Evolutionary conservation across 192 early-diverging fungal species (phyloP).

Genomic region (Coemansia sp.): DNA sequence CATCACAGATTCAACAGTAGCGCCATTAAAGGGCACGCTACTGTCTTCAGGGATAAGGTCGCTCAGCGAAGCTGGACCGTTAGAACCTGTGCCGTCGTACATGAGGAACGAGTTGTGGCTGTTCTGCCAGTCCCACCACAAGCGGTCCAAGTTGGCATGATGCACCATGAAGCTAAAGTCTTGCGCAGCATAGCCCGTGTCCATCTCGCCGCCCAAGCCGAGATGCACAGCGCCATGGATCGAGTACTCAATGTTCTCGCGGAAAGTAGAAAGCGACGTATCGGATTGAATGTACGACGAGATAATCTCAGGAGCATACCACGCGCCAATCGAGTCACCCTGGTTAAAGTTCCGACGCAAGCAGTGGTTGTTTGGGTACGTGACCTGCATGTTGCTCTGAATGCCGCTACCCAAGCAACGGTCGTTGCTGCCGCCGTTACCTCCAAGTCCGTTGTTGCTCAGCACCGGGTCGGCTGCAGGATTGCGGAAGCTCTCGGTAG

Average conservation of each 20-base stretch:
- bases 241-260: constrained; percentile 50
- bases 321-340: constrained; percentile 28
- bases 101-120: constrained; percentile 26
- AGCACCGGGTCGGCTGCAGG: constrained; percentile 36
- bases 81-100: constrained; percentile 40
- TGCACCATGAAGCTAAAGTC: constrained; percentile 56
- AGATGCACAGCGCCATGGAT: constrained; percentile 51
- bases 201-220: constrained; percentile 50
- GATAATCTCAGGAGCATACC: constrained; percentile 50
- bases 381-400: constrained; percentile 46
- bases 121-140: constrained; percentile 58
- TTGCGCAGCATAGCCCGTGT: constrained; percentile 41
- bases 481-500: constrained; percentile 39
- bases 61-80: constrained; percentile 25
- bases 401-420: constrained; percentile 39
- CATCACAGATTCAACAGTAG: constrained; percentile 46
- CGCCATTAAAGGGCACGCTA: constrained; percentile 30
- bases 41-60: constrained; percentile 35
- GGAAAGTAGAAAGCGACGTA: constrained; percentile 42
- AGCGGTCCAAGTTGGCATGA: constrained; percentile 51
- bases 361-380: constrained; percentile 48
- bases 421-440: constrained; percentile 25
- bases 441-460: constrained; percentile 24
- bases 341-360: constrained; percentile 41
- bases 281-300: constrained; percentile 39